Evolutionary conservation across 441 rosid species (phyloP), one percentile per base, ranked within the genome.

Genomic region (Raphanus hybrid): DNA sequence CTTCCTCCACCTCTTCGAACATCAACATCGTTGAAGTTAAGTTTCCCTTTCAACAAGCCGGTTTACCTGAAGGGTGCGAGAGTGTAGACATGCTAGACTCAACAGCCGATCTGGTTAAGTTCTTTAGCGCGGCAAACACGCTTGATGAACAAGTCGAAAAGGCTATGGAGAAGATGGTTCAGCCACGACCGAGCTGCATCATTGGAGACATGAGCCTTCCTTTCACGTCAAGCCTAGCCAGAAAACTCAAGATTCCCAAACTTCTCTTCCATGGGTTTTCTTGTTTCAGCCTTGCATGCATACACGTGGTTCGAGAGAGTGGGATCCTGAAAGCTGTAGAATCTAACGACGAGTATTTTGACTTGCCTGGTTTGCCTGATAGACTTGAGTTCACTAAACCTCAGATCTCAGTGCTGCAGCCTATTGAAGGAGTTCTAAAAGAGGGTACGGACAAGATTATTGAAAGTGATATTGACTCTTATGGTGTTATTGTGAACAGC

Each of bases 11-110:
- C 0, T 80, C 76, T 27, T 70, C 83, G 16, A 18, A 45, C 3
- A 78, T 86, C 50, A 80, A 58, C 65, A 2, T 84, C 37, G 62
- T 75, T 27, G 71, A 64, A 6, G 75, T 83, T 43, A 71, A 29
- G 37, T 82, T 85, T 64, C 85, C 84, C 4, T 71, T 54, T 35
- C 62, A 8, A 27, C 43, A 81, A 45, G 70, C 77, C 1, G 84
- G 84, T 18, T 72, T 85, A 6, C 81, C 82, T 6, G 57, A 70
- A 73, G 79, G 88, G n/a, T 80, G 66, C 34, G 90, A 85, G 76
- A 85, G 84, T 75, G 10, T 87, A 12, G 87, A 87, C 70, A 64
- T 76, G 64, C 72, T 87, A 68, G 59, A 20, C 7, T 63, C 81
- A 45, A 9, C 74, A 62, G 71, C 3, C 3, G 54, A 75, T 63